These are phyloP conservation scores for Naegleria fowleri DNA, from an alignment of 208 protist genomes.

Conservation along the genomic window DNA sequence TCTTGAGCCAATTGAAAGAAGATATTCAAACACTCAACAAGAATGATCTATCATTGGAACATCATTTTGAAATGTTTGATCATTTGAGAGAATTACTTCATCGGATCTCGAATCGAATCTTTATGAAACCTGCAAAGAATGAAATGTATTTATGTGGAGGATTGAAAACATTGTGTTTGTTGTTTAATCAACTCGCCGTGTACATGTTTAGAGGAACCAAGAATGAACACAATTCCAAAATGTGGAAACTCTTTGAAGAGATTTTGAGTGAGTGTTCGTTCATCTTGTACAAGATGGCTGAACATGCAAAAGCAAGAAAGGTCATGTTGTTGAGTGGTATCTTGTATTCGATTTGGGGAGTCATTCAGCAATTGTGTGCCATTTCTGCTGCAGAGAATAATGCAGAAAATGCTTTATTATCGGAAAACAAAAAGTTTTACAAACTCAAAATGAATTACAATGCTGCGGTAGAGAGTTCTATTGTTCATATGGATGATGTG, in stretches of 20 bases:
- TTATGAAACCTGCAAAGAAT: background rate
- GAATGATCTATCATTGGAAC: background rate
- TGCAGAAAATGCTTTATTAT: background rate
- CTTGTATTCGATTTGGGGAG: background rate
- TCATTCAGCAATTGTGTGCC: background rate
- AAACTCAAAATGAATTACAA: background rate
- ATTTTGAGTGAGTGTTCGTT: background rate
- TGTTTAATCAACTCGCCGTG: background rate
- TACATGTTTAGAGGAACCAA: background rate
- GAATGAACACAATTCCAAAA: background rate
- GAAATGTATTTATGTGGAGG: background rate
- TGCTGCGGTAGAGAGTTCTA: background rate
- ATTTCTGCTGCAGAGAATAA: background rate
- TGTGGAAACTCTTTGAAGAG: background rate
- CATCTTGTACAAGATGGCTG: background rate
- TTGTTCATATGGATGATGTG: background rate
- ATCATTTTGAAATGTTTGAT: background rate
- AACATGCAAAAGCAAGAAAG: background rate
- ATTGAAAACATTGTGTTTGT: background rate
- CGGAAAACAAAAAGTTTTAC: background rate
- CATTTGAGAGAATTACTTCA: background rate
- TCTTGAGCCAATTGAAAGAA: background rate
- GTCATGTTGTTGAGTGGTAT: background rate
- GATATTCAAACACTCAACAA: no score
- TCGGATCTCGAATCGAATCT: background rate